Conservation (phyloP, 495 filamentous ascomycete genomes). For the Tuber umbilicatum region DNA sequence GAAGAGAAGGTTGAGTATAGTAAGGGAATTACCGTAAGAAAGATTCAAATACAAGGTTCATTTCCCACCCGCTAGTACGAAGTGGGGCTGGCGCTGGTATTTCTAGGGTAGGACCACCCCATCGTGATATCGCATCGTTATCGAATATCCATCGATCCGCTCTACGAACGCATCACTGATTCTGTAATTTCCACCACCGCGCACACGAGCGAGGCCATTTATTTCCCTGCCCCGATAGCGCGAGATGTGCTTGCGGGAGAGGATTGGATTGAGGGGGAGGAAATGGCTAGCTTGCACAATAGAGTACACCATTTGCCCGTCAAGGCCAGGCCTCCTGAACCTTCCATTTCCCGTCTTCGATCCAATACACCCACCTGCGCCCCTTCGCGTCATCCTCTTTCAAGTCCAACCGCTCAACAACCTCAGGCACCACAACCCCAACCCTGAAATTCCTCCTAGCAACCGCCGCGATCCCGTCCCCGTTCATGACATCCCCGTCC, state of each 20-base stretch:
- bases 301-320: not conserved
- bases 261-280: not conserved
- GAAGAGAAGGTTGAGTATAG: too few species aligned
- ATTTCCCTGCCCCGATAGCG: too few species aligned
- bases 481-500: constrained; percentile 52
- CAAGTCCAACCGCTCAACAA: constrained; percentile 72
- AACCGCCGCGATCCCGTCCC: constrained; percentile 46
- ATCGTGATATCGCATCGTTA: too few species aligned
- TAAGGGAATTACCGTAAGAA: too few species aligned
- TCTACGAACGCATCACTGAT: too few species aligned
- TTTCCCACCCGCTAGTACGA: too few species aligned
- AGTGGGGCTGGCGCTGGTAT: too few species aligned
- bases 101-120: too few species aligned
- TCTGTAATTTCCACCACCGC: too few species aligned
- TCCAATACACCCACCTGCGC: constrained; percentile 56
- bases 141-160: too few species aligned
- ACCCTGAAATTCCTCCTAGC: constrained; percentile 79
- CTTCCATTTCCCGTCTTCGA: constrained; percentile 54
- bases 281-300: not conserved
- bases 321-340: constrained; percentile 77
- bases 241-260: not conserved
- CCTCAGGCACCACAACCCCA: constrained; percentile 70
- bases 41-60: too few species aligned
- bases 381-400: constrained; percentile 56
- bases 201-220: too few species aligned